Conservation (phyloP, 805 yeast genomes). For the Candida qinlingensis region DNA sequence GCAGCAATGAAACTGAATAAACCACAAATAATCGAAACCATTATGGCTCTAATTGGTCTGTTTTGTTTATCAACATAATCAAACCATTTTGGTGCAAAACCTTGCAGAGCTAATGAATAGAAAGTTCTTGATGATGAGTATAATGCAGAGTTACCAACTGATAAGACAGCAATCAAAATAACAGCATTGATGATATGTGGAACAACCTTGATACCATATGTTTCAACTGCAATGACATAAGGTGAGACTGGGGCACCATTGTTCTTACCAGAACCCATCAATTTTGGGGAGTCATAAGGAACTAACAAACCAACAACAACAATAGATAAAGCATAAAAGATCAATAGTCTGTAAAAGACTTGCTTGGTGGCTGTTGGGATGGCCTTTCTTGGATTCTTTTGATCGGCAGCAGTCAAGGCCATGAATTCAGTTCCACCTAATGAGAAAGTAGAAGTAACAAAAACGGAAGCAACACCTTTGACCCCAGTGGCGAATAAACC, state of each 20-base stretch:
- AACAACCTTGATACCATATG: constrained; percentile 47
- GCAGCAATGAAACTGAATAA: constrained; percentile 65
- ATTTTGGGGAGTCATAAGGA: constrained; percentile 47
- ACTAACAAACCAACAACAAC: constrained; percentile 54
- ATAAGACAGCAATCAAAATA: constrained; percentile 63
- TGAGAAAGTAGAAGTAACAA: constrained; percentile 58
- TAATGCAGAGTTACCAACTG: constrained; percentile 74
- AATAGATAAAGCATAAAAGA: constrained; percentile 51
- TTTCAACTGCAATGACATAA: constrained; percentile 61
- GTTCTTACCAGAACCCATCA: constrained; percentile 45
- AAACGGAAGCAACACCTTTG: constrained; percentile 60
- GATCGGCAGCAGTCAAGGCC: constrained; percentile 65
- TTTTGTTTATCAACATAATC: constrained; percentile 53
- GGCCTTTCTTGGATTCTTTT: constrained; percentile 51
- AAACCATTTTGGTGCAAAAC: constrained; percentile 52
- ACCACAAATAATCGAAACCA: constrained; percentile 47
- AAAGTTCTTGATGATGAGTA: constrained; percentile 70
- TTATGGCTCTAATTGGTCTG: constrained; percentile 53
- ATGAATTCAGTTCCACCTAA: constrained; percentile 64
- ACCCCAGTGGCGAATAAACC: constrained; percentile 42
- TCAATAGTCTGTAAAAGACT: constrained; percentile 57
- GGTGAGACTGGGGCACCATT: constrained; percentile 58
- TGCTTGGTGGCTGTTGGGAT: constrained; percentile 62
- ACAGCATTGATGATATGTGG: constrained; percentile 75
- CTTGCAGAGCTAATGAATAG: constrained; percentile 64